Conservation (phyloP, 2,329 filamentous ascomycete genomes). For the Rasamsonia emersonii region DNA sequence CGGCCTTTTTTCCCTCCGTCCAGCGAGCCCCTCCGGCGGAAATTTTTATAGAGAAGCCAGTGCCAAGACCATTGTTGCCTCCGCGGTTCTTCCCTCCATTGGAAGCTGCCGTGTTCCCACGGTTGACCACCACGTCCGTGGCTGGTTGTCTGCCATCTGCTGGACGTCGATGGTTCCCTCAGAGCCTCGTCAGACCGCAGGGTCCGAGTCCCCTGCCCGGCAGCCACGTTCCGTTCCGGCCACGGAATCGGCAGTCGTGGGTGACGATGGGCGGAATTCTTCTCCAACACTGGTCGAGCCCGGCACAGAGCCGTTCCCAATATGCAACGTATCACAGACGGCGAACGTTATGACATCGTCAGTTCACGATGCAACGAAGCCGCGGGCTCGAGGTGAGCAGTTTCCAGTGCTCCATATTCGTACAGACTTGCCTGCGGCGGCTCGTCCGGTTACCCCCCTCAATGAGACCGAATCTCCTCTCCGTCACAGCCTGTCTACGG, state of each 20-base stretch:
- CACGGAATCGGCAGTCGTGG: neutral
- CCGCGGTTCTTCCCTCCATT: too few species aligned
- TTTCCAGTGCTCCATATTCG: conserved; percentile 27
- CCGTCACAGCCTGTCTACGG: conserved; percentile 33
- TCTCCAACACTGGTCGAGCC: conserved; percentile 4
- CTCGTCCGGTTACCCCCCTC: conserved; percentile 19
- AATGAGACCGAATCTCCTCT: conserved; percentile 26
- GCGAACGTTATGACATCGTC: conserved; percentile 4
- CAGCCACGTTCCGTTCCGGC: neutral
- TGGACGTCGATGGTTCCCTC: too few species aligned
- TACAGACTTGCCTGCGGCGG: conserved; percentile 21
- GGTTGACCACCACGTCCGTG: too few species aligned
- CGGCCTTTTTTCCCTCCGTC: too few species aligned
- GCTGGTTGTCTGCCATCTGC: too few species aligned
- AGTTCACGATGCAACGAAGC: conserved; percentile 5
- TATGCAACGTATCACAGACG: conserved; percentile 8
- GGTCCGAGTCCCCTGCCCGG: neutral
- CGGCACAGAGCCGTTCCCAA: conserved; percentile 8
- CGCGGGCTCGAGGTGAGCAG: conserved; percentile 4
- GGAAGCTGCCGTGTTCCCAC: too few species aligned
- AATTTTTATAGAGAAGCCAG: too few species aligned
- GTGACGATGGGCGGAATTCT: neutral
- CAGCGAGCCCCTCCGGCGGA: too few species aligned
- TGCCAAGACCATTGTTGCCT: too few species aligned
- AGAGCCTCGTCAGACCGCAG: neutral